Conservation (phyloP, 257 asterid genomes). For the Rhazya stricta region DNA sequence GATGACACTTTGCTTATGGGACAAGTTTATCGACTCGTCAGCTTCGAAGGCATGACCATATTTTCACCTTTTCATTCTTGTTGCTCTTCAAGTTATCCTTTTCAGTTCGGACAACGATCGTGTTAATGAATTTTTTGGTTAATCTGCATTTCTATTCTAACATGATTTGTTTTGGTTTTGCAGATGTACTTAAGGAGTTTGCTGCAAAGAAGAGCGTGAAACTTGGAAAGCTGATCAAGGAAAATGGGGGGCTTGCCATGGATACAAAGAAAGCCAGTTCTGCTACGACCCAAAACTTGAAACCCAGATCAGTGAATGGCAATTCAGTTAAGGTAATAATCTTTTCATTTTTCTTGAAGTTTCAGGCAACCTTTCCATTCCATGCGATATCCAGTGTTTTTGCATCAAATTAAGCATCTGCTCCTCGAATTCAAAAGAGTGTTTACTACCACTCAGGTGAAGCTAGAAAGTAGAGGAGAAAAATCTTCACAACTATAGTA, state of each 20-base stretch:
- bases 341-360: too few species aligned
- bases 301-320: slow-evolving; percentile 13
- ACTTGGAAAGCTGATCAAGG: slow-evolving; percentile 55
- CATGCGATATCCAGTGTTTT: too few species aligned
- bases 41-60: slow-evolving; percentile 56
- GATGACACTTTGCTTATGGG: slow-evolving; percentile 68
- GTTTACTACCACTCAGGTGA: too few species aligned
- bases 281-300: slow-evolving; percentile 11
- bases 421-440: too few species aligned
- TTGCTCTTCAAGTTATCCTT: background rate
- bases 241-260: slow-evolving; percentile 36
- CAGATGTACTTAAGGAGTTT: slow-evolving; percentile 67
- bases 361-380: background rate
- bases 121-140: too few species aligned
- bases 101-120: too few species aligned
- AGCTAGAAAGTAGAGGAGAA: too few species aligned
- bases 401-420: too few species aligned
- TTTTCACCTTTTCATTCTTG: background rate
- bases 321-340: slow-evolving; percentile 28
- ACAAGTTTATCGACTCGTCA: slow-evolving; percentile 70
- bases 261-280: slow-evolving; percentile 26
- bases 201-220: slow-evolving; percentile 57
- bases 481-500: too few species aligned
- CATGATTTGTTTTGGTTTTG: background rate
- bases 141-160: too few species aligned